These are phyloP conservation scores for Croton laevigatus DNA, from an alignment of 441 rosid genomes.

Conservation along the genomic window DNA sequence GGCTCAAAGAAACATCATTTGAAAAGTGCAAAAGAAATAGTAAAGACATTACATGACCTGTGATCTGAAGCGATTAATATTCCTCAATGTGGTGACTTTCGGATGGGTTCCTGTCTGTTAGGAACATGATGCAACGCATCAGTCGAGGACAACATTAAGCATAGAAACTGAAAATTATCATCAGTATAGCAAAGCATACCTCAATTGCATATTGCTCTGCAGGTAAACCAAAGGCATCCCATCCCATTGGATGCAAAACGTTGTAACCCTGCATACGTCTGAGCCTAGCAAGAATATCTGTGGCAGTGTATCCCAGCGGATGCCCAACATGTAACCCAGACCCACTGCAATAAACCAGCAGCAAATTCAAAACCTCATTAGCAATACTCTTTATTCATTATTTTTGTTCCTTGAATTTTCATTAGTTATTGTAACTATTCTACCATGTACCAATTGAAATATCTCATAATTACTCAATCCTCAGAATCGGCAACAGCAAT, in stretches of 20 bases:
- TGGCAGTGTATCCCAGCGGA: slow-evolving; percentile 95
- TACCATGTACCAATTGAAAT: background rate
- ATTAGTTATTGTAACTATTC: background rate
- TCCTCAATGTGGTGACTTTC: slow-evolving; percentile 79
- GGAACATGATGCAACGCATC: slow-evolving; percentile 21
- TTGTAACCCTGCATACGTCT: slow-evolving; percentile 93
- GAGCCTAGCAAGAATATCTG: slow-evolving; percentile 84
- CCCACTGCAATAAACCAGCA: slow-evolving; percentile 55
- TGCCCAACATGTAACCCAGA: slow-evolving; percentile 98
- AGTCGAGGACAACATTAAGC: slow-evolving; percentile 18
- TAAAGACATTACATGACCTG: slow-evolving; percentile 51
- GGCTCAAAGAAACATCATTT: background rate
- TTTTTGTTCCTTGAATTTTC: background rate
- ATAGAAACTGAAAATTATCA: slow-evolving; percentile 6
- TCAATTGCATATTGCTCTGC: slow-evolving; percentile 97
- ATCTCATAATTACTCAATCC: background rate
- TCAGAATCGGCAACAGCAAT: background rate
- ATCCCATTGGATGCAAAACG: slow-evolving; percentile 96
- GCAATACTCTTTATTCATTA: slow-evolving; percentile 1
- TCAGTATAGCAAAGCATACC: slow-evolving; percentile 35
- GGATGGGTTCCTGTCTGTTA: slow-evolving; percentile 95
- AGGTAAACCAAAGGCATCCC: slow-evolving; percentile 99
- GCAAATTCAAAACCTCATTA: slow-evolving; percentile 15
- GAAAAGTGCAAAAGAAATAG: background rate
- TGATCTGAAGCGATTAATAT: slow-evolving; percentile 69